phyloP scores from a whole-genome alignment of 345 rosid genomes.

The Lagerstroemia speciosa region DNA sequence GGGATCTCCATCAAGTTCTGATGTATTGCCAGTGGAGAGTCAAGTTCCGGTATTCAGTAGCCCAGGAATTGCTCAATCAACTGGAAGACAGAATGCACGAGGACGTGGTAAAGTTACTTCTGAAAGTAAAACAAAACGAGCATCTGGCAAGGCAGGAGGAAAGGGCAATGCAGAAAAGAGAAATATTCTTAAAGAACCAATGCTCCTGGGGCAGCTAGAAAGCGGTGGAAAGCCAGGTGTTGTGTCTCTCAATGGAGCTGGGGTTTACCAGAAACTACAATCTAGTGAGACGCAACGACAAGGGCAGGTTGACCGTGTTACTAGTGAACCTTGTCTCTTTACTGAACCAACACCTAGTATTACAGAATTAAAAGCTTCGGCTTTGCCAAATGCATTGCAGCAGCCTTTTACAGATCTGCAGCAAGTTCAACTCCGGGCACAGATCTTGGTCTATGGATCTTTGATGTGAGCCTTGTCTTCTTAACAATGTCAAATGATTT shows the following conservation, averaged over 20 bases:
- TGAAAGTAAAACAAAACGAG: slow-evolving; percentile 66
- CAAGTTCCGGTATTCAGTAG: slow-evolving; percentile 28
- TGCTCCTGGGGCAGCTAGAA: slow-evolving; percentile 34
- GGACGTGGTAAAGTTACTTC: slow-evolving; percentile 41
- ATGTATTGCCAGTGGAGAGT: slow-evolving; percentile 29
- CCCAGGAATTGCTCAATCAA: slow-evolving; percentile 29
- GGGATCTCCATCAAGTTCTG: slow-evolving; percentile 46
- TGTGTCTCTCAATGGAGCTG: slow-evolving; percentile 34
- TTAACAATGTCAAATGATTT: background rate
- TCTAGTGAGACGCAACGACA: slow-evolving; percentile 49
- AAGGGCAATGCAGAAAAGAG: slow-evolving; percentile 57
- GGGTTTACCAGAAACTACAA: slow-evolving; percentile 37
- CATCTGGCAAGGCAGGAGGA: slow-evolving; percentile 45
- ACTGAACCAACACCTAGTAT: slow-evolving; percentile 40
- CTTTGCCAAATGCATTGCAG: slow-evolving; percentile 41
- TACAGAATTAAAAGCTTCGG: slow-evolving; percentile 61
- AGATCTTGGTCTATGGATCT: slow-evolving; percentile 96
- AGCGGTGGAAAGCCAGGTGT: slow-evolving; percentile 38
- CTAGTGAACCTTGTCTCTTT: slow-evolving; percentile 38
- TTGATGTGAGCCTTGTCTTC: slow-evolving; percentile 56
- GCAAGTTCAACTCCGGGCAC: slow-evolving; percentile 98
- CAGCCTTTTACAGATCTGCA: slow-evolving; percentile 96
- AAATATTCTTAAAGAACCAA: slow-evolving; percentile 30
- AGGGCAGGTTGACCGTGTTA: slow-evolving; percentile 36
- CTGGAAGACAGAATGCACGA: slow-evolving; percentile 23